These are phyloP conservation scores for Globisporangium nagaii DNA, from an alignment of 352 stramenopile species.

Conservation along the genomic window DNA sequence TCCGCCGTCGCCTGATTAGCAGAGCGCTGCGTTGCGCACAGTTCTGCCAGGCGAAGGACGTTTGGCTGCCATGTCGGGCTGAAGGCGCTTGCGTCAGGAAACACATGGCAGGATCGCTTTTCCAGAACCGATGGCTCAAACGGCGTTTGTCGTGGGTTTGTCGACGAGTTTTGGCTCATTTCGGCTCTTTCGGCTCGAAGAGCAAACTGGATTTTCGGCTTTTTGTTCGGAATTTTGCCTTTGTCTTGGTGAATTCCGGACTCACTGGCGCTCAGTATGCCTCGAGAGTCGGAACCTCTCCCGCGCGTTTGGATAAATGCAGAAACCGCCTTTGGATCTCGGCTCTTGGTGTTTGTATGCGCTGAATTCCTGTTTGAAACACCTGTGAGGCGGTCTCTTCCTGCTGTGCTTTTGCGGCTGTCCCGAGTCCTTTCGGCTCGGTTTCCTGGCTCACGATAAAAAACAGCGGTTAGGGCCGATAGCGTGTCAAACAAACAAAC, in stretches of 20 bases:
- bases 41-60: too few species aligned
- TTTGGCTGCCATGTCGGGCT: too few species aligned
- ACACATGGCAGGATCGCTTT: constrained; percentile 1
- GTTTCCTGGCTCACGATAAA: too few species aligned
- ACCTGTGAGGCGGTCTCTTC: too few species aligned
- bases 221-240: background rate
- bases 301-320: too few species aligned
- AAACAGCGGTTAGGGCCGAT: background rate
- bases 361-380: background rate
- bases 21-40: too few species aligned
- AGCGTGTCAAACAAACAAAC: constrained; percentile 2
- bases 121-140: background rate
- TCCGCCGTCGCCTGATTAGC: too few species aligned
- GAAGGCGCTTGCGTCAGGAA: background rate
- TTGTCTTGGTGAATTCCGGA: background rate
- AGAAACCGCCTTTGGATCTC: too few species aligned
- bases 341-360: background rate
- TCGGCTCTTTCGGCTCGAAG: background rate
- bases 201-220: background rate
- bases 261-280: background rate
- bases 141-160: background rate
- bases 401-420: too few species aligned
- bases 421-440: too few species aligned
- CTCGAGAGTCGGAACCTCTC: too few species aligned
- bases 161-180: background rate